Base-by-base conservation (phyloP, 768 basidiomycete species). In the Punctularia strigosozonata region DNA sequence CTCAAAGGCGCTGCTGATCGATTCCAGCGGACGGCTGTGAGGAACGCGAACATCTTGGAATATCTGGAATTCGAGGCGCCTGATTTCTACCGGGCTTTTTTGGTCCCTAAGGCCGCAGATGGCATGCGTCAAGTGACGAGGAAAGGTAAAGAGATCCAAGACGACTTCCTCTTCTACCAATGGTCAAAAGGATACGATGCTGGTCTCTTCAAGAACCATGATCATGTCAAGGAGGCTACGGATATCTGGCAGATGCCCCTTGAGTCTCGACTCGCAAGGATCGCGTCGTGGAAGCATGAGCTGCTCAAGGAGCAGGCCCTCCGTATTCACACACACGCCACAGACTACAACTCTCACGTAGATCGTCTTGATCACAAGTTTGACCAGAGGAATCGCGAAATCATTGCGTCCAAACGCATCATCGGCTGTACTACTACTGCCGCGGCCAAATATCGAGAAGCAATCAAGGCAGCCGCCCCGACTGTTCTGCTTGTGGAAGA, bases 401-500 rank as follows among this genome's bases (percentile, higher is more conserved):
- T 68, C 6, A 49, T 80, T 20, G 52, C 50, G 37, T 53, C 39
- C 28, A 78, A 75, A 50, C 55, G 72, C 3, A 68, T 81, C 37
- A 74, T 81, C 8, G 80, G 68, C 0, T 80, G 78, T 43, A 82
- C 79, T 0, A 82, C 80, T 1, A 80, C 79, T 0, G 79, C 64
- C 1, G 80, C 80, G 0, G 80, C 80, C 0, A 82, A 73, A 52
- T 78, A 71, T 46, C 54, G 58, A 0, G 54, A 63, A 1, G 58
- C 58, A 14, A 66, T 82, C 20, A 66, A 59, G 20, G 62, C 61
- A 1, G 51, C 49, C 2, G 66, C 55, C 2, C 73, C 77, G 0
- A 60, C 65, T 6, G 65, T 82, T 1, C 51, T 82, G 3, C 58
- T 82, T 1, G 78, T 82, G 1, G 80, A 82, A 47, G 80, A 82